A percentile compares a stretch with the other conserved stretches of the same genome.
These are phyloP conservation scores for Fragilaria radians DNA, from an alignment of 108 stramenopile genomes.

Conservation along the genomic window DNA sequence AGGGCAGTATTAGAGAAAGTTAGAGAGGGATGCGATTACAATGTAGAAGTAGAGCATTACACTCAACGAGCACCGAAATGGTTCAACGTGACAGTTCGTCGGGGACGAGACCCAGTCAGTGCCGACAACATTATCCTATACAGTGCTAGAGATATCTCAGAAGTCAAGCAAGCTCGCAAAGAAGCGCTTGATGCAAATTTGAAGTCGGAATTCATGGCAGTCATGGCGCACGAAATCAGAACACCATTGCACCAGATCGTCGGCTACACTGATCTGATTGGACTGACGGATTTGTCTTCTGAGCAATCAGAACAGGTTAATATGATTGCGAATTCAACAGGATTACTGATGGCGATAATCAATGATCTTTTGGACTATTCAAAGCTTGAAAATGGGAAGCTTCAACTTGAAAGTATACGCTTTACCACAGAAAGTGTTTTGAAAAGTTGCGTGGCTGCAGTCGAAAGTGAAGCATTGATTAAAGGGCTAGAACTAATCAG, in stretches of 20 bases:
- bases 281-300: constrained; percentile 16
- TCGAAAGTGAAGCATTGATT: constrained; percentile 19
- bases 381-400: constrained; percentile 47
- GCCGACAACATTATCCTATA: constrained; percentile 10
- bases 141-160: constrained; percentile 20
- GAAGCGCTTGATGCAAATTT: constrained; percentile 19
- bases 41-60: constrained; percentile 16
- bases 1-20: constrained; percentile 6
- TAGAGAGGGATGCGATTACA: constrained; percentile 1
- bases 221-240: constrained; percentile 45
- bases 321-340: constrained; percentile 22
- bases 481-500: constrained; percentile 12
- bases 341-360: constrained; percentile 35
- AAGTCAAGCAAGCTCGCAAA: constrained; percentile 15
- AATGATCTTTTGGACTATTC: constrained; percentile 41
- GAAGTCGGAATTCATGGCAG: constrained; percentile 42
- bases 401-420: constrained; percentile 41
- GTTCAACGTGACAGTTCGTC: constrained; percentile 16
- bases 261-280: constrained; percentile 54
- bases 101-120: constrained; percentile 14
- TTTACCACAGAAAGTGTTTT: constrained; percentile 28
- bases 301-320: constrained; percentile 33
- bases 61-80: constrained; percentile 20
- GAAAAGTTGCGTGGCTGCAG: constrained; percentile 28
- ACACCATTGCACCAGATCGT: constrained; percentile 68